Evolutionary conservation across 2,329 filamentous ascomycete species (phyloP).

Genomic region (Neonectria ditissima): DNA sequence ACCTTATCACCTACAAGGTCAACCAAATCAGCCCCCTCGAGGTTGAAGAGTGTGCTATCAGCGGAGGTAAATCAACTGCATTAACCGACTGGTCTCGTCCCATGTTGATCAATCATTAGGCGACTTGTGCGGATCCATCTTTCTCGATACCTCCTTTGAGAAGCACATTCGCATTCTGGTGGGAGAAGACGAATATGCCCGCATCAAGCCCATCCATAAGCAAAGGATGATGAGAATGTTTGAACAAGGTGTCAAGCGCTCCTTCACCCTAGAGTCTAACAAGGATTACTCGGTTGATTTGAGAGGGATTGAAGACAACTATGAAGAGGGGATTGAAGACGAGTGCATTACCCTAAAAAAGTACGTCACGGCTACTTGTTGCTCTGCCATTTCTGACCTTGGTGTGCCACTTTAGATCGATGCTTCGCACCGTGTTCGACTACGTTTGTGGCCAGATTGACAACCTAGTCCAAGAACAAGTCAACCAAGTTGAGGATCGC

Average conservation of each 20-base stretch:
- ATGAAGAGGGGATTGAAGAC: not conserved
- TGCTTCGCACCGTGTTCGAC: not conserved
- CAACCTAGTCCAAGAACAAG: conserved; percentile 3
- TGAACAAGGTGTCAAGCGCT: not conserved
- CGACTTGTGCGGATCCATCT: conserved; percentile 5
- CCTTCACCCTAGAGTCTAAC: not conserved
- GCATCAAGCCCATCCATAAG: not conserved
- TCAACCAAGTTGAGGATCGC: not conserved
- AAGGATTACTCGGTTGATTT: conserved; percentile 1
- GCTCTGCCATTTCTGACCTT: not conserved
- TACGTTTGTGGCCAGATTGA: conserved; percentile 5
- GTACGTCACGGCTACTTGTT: not conserved
- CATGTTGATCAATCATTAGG: not conserved
- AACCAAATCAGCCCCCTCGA: not conserved
- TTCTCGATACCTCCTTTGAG: conserved; percentile 3
- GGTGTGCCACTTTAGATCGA: not conserved
- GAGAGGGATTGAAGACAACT: not conserved
- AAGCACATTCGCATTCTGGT: not conserved
- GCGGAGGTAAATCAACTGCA: not conserved
- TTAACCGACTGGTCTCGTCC: not conserved
- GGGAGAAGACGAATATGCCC: not conserved
- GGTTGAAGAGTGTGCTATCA: conserved; percentile 5
- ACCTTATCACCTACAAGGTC: conserved; percentile 3
- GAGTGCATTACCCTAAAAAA: not conserved
- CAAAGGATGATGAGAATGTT: not conserved